Conservation (phyloP, 345 rosid genomes). For the Bruguiera gymnorhiza region DNA sequence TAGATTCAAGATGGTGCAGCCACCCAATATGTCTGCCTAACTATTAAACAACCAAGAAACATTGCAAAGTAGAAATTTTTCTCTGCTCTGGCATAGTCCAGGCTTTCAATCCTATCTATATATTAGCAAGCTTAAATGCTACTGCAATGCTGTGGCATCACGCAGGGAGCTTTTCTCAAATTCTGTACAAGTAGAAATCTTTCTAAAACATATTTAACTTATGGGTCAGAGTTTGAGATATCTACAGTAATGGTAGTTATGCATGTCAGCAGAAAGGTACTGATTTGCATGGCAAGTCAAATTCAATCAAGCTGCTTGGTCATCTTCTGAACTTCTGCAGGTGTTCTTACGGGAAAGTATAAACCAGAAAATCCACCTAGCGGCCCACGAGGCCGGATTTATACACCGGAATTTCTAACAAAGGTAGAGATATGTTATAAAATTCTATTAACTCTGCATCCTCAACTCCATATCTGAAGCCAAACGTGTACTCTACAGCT, state of each 20-base stretch:
- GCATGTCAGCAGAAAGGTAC: no score
- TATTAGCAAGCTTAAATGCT: no score
- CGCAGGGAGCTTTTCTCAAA: neutral
- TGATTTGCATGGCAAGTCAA: no score
- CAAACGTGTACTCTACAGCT: slow-evolving; percentile 49
- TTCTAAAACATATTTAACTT: neutral
- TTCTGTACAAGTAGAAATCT: slow-evolving; percentile 1
- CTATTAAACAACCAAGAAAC: neutral
- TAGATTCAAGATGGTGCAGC: no score
- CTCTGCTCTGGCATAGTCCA: neutral
- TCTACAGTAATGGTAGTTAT: no score
- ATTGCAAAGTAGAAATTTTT: neutral
- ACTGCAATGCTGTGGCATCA: no score
- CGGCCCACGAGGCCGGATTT: slow-evolving; percentile 79
- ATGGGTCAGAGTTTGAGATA: neutral
- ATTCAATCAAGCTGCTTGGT: neutral
- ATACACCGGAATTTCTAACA: slow-evolving; percentile 68
- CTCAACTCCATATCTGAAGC: slow-evolving; percentile 19
- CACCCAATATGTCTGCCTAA: no score
- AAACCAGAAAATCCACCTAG: slow-evolving; percentile 79
- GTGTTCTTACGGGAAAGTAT: slow-evolving; percentile 92
- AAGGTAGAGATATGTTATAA: slow-evolving; percentile 34
- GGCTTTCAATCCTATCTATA: neutral
- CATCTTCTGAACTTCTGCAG: slow-evolving; percentile 34
- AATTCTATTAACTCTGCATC: neutral